These are phyloP conservation scores for Debaryomyces sp. DNA, from an alignment of 1,139 yeast genomes.

Conservation along the genomic window DNA sequence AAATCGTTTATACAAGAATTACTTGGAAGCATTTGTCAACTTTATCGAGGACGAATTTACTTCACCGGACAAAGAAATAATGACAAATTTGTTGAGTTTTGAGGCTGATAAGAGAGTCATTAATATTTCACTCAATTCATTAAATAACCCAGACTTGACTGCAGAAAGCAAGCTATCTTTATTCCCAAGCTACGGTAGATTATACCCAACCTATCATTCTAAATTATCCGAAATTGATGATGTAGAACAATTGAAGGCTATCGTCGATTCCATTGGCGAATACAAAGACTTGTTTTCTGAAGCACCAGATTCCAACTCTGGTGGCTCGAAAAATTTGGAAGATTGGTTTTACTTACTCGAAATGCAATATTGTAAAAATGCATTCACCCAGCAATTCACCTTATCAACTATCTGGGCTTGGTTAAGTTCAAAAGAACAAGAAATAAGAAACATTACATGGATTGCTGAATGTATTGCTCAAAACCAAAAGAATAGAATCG, in stretches of 20 bases:
- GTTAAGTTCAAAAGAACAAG: conserved; percentile 95
- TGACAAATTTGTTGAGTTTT: conserved; percentile 75
- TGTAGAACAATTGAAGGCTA: conserved; percentile 75
- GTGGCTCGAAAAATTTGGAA: conserved; percentile 66
- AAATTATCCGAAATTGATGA: conserved; percentile 80
- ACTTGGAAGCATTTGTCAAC: conserved; percentile 80
- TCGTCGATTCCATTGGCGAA: conserved; percentile 74
- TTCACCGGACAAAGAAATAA: conserved; percentile 78
- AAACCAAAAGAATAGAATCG: conserved; percentile 79
- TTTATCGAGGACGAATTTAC: conserved; percentile 65
- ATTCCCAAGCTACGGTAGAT: conserved; percentile 78
- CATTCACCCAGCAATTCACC: conserved; percentile 96
- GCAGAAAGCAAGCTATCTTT: conserved; percentile 69
- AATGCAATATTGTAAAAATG: conserved; percentile 89
- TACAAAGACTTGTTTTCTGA: conserved; percentile 65
- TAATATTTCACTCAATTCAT: conserved; percentile 87
- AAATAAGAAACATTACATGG: conserved; percentile 95
- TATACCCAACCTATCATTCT: conserved; percentile 74
- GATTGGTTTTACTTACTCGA: conserved; percentile 93
- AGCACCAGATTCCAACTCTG: conserved; percentile 43
- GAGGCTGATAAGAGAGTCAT: conserved; percentile 96
- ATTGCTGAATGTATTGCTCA: conserved; percentile 97
- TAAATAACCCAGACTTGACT: conserved; percentile 73
- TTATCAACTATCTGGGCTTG: conserved; percentile 93
- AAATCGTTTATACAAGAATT: conserved; percentile 89